Evolutionary conservation across 2,329 filamentous ascomycete genomes (phyloP).

Genomic region (Apiospora saccharicola): DNA sequence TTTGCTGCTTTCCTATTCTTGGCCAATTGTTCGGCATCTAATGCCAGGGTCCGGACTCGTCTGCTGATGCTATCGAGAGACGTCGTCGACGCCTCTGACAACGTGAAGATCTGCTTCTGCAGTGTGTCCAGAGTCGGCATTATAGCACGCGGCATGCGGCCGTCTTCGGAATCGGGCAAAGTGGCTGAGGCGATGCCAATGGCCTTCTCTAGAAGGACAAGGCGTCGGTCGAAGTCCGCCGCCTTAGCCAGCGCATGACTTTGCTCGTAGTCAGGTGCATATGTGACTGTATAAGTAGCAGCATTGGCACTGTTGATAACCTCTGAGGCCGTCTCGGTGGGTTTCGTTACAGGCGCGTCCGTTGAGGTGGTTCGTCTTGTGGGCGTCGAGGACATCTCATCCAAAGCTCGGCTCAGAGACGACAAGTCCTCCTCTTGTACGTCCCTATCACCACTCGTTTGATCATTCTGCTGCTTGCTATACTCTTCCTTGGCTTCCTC

Average conservation of each 20-base stretch:
- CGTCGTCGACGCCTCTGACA: slow-evolving; percentile 75
- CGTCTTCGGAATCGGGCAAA: slow-evolving; percentile 66
- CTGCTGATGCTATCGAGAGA: slow-evolving; percentile 77
- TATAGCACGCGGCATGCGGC: slow-evolving; percentile 70
- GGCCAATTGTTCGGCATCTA: slow-evolving; percentile 76
- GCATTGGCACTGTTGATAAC: slow-evolving; percentile 37
- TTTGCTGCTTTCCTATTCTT: slow-evolving; percentile 70
- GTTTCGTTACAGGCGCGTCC: slow-evolving; percentile 35
- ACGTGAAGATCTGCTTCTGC: slow-evolving; percentile 78
- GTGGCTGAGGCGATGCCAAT: slow-evolving; percentile 79
- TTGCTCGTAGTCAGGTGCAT: slow-evolving; percentile 69
- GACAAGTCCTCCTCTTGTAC: slow-evolving; percentile 64
- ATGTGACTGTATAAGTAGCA: slow-evolving; percentile 70
- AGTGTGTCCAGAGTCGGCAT: slow-evolving; percentile 83
- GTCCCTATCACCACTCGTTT: slow-evolving; percentile 45
- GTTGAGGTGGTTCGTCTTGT: background rate
- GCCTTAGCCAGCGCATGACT: slow-evolving; percentile 79
- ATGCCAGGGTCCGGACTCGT: slow-evolving; percentile 72
- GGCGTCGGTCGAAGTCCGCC: slow-evolving; percentile 85
- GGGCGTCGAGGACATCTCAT: slow-evolving; percentile 62
- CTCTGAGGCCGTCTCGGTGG: slow-evolving; percentile 33
- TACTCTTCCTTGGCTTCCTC: slow-evolving; percentile 58
- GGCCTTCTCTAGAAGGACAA: slow-evolving; percentile 79
- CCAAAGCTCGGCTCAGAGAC: slow-evolving; percentile 75
- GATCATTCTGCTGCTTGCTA: slow-evolving; percentile 58